Base-by-base conservation (phyloP, 768 basidiomycete genomes). In the Cubamyces sp. region DNA sequence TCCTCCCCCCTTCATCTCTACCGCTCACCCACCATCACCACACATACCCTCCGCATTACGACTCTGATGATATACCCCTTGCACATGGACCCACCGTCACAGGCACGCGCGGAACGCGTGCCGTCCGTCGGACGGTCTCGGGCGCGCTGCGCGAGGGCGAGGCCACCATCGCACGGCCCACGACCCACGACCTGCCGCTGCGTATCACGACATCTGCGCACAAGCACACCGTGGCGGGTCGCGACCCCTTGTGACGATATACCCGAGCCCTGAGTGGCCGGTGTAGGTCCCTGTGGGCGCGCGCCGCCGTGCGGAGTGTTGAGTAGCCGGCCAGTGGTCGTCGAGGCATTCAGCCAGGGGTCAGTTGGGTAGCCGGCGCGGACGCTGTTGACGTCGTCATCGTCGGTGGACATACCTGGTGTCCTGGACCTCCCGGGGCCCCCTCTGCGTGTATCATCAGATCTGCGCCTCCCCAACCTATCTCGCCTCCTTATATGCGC, bases 31-130 rank as follows among this genome's bases (percentile, higher is more conserved):
- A 39, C 19, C 46, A 34, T 34, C 28, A 8, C 60, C 55, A 34
- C 55, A 15, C 45, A 11, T 23, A 15, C 19, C 25, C 45, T 3
- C 21, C 43, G 16, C 60, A 39, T 40, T 47, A 43, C 52, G 37
- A 26, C 60, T 54, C 46, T 54, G 34, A 60, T 51, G 49, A 60
- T 54, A 26, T 45, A 30, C 50, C 39, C 47, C 34, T 25, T 52
- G 34, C 25, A 18, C 54, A 3, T 23, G n/a, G 47, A 28, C 57
- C 37, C 37, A 9, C 34, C 59, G 59, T 54, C 59, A 60, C 43
- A 40, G 51, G 51, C 60, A 61, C 60, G 60, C 60, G 52, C 53
- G 37, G 23, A 16, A 30, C 60, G 60, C 60, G 60, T 61, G 60
- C 40, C 18, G 16, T 18, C 25, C 18, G 16, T 18, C 25, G 40